Evolutionary conservation across 257 asterid genomes (phyloP), one percentile per base, ranked within the genome.

Genomic region (Rubia yunnanensis): DNA sequence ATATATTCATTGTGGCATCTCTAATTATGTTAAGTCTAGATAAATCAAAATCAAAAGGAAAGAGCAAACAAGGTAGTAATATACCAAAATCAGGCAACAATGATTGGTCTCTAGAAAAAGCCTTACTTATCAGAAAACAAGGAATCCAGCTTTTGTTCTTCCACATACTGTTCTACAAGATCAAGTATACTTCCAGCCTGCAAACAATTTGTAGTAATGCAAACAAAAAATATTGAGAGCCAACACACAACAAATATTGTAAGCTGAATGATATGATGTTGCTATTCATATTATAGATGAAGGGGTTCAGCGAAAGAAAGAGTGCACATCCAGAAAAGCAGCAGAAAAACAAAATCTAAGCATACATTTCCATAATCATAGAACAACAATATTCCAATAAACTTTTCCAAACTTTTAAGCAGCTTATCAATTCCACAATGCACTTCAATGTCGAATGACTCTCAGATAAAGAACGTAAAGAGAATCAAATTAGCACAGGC

Each of bases 141-240:
- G 0, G 87, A 94, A 68, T 87, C 94, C 73, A 89, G 72, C 68
- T 67, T 74, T 65, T 82, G 91, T 74, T 83, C 95, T 79, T 86
- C 95, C 77, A 87, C 89, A 60, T 86, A 86, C 79, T 82, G 94
- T 69, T 87, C 95, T 65, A 87, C 91, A 53, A 64, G 72, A 79
- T 89, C 88, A 57, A 89, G 92, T 65, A 76, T 32, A 7, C 56
- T 32, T 71, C 84, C 95, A 58, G 79, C 89, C 96, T 89, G 74
- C 65, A 74, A 72, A 64, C 24, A 53, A 56, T 26, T 15, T 26
- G 8, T 0, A 14, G 18, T n/a, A 17, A 6, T 2, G 4, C 18
- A 41, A 5, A 17, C 17, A 46, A 15, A 15, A 28, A 14, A 17
- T 11, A 24, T 26, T 26, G 41, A 27, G 2, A 9, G 27, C 8